Evolutionary conservation across 2,329 filamentous ascomycete genomes (phyloP), one percentile per base, ranked within the genome.

Genomic region (Catunica adiposa): DNA sequence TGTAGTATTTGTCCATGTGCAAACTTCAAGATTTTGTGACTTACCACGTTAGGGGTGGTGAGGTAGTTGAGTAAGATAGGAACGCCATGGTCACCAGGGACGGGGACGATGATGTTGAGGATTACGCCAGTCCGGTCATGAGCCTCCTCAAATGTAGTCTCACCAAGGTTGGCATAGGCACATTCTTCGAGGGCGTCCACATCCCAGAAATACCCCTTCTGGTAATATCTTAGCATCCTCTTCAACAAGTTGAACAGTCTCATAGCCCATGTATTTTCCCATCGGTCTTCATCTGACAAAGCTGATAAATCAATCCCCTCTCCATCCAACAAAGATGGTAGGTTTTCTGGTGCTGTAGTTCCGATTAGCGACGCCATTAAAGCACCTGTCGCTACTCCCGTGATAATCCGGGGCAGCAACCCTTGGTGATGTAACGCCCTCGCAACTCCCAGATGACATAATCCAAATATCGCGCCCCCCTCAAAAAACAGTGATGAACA

Each of bases 111-210:
- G 61, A 97, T 96, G 65, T 96, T 96, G 62, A 97, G 71, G 2
- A 94, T 82, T 53, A 88, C 76, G 64, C 92, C 92, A 40, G 88
- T 95, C 59, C 81, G 80, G 53, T 82, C 78, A 64, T 89, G 95
- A 0, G 90, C 90, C 69, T 96, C 90, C 67, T 94, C 87, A 64
- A 97, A 97, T 0, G 89, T 96, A 59, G 94, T 66, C 63, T 95
- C 85, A 8, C 89, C 89, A 14, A 95, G 82, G 61, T 95, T 94
- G 14, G 83, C 80, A 57, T 84, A 78, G 14, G 96, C 84, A 61
- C 87, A 90, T 58, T 89, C 80, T 64, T 94, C 88, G 48, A 97
- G 70, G 8, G 94, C 83, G 42, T 77, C 79, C 2, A 87, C 80
- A 65, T 96, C 89, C 29, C 94, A 75, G 58, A 95, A 85, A 64